Evolutionary conservation across 768 basidiomycete species (phyloP).

Genomic region (Nidularia sp.): DNA sequence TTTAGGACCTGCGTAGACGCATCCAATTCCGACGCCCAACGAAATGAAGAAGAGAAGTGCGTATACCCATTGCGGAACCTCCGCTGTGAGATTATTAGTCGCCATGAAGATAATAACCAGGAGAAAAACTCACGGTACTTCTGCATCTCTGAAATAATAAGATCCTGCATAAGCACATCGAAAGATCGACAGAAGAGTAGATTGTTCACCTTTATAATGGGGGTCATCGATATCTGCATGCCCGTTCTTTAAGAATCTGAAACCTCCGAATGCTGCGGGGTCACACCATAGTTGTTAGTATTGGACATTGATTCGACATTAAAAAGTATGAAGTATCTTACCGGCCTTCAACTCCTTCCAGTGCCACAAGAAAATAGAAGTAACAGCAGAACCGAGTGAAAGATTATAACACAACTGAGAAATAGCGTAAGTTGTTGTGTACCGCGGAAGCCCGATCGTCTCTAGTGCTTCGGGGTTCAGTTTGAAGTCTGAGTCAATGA

Average conservation of each 20-base stretch:
- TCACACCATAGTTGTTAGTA: too few species aligned
- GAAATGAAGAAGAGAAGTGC: slow-evolving; percentile 37
- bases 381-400: slow-evolving; percentile 44
- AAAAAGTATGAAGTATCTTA: slow-evolving; percentile 6
- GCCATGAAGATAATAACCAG: neutral
- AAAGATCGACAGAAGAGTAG: too few species aligned
- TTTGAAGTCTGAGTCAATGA: slow-evolving; percentile 31
- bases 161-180: too few species aligned
- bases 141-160: slow-evolving; percentile 33
- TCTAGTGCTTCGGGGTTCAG: slow-evolving; percentile 24
- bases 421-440: slow-evolving; percentile 45
- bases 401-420: slow-evolving; percentile 48
- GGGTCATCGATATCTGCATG: slow-evolving; percentile 42
- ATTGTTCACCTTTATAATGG: slow-evolving; percentile 37
- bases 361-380: slow-evolving; percentile 47
- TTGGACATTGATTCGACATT: neutral
- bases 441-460: slow-evolving; percentile 21
- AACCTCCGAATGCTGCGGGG: slow-evolving; percentile 32
- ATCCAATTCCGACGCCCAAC: slow-evolving; percentile 45
- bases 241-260: slow-evolving; percentile 30
- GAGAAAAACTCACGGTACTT: slow-evolving; percentile 31
- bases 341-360: slow-evolving; percentile 44
- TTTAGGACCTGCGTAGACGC: slow-evolving; percentile 27
- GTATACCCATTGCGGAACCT: slow-evolving; percentile 55
- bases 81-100: slow-evolving; percentile 12